Conservation (phyloP, 2,329 filamentous ascomycete species). For the Xylariaceae sp. region DNA sequence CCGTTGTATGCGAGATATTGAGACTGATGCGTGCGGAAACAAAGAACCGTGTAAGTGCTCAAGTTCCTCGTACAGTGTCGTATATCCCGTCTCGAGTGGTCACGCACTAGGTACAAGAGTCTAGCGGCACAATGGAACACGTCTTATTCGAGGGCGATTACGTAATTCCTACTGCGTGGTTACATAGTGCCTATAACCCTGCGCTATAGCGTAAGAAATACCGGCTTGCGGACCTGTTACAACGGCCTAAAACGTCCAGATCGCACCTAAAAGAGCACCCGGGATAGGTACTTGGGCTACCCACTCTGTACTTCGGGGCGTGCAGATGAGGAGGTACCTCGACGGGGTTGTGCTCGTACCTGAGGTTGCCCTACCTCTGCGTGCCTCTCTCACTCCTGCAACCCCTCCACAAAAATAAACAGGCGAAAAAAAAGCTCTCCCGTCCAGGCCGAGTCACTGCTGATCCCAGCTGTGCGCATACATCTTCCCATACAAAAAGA, state of each 20-base stretch:
- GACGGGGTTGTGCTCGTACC: not conserved
- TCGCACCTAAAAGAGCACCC: not conserved
- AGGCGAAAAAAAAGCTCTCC: not conserved
- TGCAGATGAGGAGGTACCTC: not conserved
- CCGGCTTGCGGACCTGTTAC: not conserved
- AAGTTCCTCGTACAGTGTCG: too few species aligned
- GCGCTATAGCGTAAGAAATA: not conserved
- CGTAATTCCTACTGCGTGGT: not conserved
- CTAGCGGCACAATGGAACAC: too few species aligned
- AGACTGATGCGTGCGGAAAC: too few species aligned
- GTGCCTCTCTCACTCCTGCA: not conserved
- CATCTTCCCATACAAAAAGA: not conserved
- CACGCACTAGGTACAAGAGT: too few species aligned
- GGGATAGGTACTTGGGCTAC: not conserved
- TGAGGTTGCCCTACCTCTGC: not conserved
- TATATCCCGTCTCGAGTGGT: too few species aligned
- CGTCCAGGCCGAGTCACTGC: not conserved
- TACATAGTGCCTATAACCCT: not conserved
- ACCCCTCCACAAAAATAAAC: not conserved
- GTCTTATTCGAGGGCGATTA: not conserved
- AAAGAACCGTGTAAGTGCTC: too few species aligned
- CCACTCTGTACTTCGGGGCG: not conserved
- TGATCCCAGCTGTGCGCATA: not conserved
- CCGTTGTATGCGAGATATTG: too few species aligned
- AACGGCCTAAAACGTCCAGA: not conserved